These are phyloP conservation scores for Nicotiana attenuata DNA, from an alignment of 257 asterid species.

Conservation along the genomic window DNA sequence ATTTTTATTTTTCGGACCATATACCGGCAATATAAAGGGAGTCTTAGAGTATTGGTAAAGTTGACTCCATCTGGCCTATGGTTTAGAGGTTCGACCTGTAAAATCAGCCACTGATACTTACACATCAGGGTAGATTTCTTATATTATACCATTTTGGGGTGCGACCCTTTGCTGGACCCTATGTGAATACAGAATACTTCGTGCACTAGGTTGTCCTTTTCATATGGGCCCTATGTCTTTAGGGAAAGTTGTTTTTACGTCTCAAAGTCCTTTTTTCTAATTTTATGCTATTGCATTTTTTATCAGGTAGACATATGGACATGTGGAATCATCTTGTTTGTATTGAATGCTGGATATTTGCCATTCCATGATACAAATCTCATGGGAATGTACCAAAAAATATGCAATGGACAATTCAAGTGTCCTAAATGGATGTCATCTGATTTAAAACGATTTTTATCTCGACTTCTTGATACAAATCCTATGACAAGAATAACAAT, in stretches of 20 bases:
- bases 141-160: too few relatives aligned
- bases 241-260: neutral
- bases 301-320: neutral
- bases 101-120: too few relatives aligned
- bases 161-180: rapidly evolving
- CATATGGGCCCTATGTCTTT: neutral
- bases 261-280: neutral
- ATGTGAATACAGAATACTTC: too few relatives aligned
- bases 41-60: too few relatives aligned
- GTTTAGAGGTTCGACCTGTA: too few relatives aligned
- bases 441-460: slow-evolving; percentile 59
- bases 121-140: too few relatives aligned
- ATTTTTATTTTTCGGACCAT: neutral
- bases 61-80: too few relatives aligned
- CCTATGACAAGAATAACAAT: slow-evolving; percentile 64
- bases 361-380: slow-evolving; percentile 63
- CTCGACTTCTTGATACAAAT: slow-evolving; percentile 63
- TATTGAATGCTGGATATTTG: slow-evolving; percentile 47
- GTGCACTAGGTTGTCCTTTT: too few relatives aligned
- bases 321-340: slow-evolving; percentile 29
- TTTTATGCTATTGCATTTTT: neutral
- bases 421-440: slow-evolving; percentile 87
- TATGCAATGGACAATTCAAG: slow-evolving; percentile 78
- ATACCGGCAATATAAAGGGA: too few relatives aligned
- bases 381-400: slow-evolving; percentile 41